Conservation (phyloP, 1,284 basidiomycete genomes). For the Cutaneotrichosporon arboriforme region DNA sequence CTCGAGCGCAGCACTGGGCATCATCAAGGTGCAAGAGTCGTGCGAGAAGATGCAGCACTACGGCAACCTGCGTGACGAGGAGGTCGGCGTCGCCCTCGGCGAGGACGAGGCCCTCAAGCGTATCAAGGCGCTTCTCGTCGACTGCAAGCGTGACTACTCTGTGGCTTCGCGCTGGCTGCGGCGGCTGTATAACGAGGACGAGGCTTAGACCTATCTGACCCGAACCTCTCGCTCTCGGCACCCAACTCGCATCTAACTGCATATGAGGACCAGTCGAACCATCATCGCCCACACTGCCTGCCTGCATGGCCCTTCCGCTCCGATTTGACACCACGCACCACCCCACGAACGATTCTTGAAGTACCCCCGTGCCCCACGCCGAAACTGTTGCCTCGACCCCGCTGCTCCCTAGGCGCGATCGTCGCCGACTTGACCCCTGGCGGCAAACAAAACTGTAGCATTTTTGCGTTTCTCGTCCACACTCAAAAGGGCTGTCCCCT, state of each 20-base stretch:
- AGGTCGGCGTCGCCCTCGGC: constrained; percentile 50
- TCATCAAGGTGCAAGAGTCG: constrained; percentile 68
- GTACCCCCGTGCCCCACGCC: too few species aligned
- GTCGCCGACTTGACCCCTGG: too few species aligned
- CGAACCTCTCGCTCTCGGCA: too few species aligned
- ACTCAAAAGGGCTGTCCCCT: too few species aligned
- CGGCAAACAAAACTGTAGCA: background rate
- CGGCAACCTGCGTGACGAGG: constrained; percentile 55
- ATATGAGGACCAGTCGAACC: too few species aligned
- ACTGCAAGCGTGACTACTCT: constrained; percentile 57
- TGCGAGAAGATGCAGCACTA: constrained; percentile 88
- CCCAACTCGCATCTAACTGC: too few species aligned
- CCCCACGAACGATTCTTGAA: background rate
- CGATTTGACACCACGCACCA: background rate
- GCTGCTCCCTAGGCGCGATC: too few species aligned
- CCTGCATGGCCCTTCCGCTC: too few species aligned
- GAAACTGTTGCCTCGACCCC: background rate
- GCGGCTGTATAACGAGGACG: constrained; percentile 48
- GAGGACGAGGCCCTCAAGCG: constrained; percentile 59
- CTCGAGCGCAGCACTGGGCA: constrained; percentile 83
- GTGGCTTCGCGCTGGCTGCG: constrained; percentile 57
- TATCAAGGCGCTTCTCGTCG: constrained; percentile 56
- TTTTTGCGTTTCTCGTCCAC: background rate
- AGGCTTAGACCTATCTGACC: too few species aligned
- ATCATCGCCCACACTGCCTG: too few species aligned